Evolutionary conservation across 2,329 filamentous ascomycete species (phyloP).

Genomic region (Orbilia oligospora): DNA sequence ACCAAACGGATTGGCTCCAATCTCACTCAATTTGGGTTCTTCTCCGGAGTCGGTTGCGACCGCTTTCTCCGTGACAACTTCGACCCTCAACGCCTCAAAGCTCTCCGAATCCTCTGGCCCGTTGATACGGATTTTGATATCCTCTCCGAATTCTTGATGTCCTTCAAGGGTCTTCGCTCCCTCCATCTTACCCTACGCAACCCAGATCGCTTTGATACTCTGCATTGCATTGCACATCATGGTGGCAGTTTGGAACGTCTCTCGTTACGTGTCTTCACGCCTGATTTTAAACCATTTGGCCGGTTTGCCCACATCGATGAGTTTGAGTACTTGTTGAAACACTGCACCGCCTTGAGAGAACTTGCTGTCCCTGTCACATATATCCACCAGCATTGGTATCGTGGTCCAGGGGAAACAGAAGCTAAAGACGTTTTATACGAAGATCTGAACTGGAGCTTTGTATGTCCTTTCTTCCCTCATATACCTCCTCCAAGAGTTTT

Average conservation of each 20-base stretch:
- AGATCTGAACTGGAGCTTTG: conserved; percentile 47
- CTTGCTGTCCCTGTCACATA: conserved; percentile 45
- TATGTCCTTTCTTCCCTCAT: conserved; percentile 17
- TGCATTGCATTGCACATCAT: conserved; percentile 50
- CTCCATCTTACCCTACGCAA: conserved; percentile 49
- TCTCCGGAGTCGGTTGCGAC: conserved; percentile 47
- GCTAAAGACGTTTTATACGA: conserved; percentile 32
- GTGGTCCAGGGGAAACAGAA: background rate
- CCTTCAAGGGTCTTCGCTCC: conserved; percentile 50
- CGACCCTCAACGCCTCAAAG: conserved; percentile 28
- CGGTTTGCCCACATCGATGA: conserved; percentile 34
- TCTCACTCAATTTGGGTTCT: conserved; percentile 56
- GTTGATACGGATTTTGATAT: conserved; percentile 48
- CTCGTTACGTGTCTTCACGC: conserved; percentile 47
- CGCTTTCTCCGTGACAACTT: conserved; percentile 41
- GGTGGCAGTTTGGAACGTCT: conserved; percentile 44
- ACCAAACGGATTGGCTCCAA: conserved; percentile 42
- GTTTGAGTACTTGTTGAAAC: conserved; percentile 39
- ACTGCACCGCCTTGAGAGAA: conserved; percentile 45
- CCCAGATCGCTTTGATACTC: conserved; percentile 38
- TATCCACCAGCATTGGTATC: conserved; percentile 40
- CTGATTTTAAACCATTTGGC: conserved; percentile 38
- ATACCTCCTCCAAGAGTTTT: too few species aligned
- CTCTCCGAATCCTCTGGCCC: conserved; percentile 52
- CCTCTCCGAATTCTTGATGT: conserved; percentile 36